These are phyloP conservation scores for Caloboletus inedulis DNA, from an alignment of 1,284 basidiomycete genomes.

Conservation along the genomic window DNA sequence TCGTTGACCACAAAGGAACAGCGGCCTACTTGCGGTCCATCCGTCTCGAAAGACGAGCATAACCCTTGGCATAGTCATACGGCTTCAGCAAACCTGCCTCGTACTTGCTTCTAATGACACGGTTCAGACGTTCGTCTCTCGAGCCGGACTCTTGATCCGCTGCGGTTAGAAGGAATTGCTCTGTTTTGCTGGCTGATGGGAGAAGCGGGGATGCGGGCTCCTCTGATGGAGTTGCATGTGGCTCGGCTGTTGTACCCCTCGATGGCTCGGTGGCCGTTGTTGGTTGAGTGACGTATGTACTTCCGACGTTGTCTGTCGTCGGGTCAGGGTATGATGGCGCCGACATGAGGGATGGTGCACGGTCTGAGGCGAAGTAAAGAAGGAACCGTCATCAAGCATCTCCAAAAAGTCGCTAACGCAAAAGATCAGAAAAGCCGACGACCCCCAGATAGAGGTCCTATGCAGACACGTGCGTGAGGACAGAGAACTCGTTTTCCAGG, in stretches of 20 bases:
- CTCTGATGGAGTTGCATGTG: constrained; percentile 19
- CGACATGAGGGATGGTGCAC: constrained; percentile 50
- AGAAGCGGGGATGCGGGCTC: constrained; percentile 44
- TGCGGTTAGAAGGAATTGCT: constrained; percentile 89
- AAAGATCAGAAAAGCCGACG: background rate
- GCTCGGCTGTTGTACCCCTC: constrained; percentile 13
- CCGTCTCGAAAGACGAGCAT: constrained; percentile 86
- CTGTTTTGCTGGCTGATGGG: constrained; percentile 72
- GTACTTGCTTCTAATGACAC: constrained; percentile 95
- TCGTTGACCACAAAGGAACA: background rate
- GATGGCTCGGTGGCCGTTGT: constrained; percentile 19
- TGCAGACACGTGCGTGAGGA: constrained; percentile 62
- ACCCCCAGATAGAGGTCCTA: background rate
- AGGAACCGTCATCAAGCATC: constrained; percentile 69
- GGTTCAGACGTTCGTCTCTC: constrained; percentile 84
- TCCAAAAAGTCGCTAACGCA: constrained; percentile 72
- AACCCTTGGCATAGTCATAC: constrained; percentile 96
- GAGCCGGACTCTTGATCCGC: constrained; percentile 94
- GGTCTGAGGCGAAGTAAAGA: constrained; percentile 56
- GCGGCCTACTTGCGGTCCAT: constrained; percentile 83
- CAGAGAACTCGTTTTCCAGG: constrained; percentile 77
- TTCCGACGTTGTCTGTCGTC: constrained; percentile 10
- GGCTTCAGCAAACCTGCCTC: constrained; percentile 94
- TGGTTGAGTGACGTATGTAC: constrained; percentile 17
- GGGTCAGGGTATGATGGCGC: constrained; percentile 38